Conservation (phyloP, 768 basidiomycete species). For the Russula griseocarnosa region DNA sequence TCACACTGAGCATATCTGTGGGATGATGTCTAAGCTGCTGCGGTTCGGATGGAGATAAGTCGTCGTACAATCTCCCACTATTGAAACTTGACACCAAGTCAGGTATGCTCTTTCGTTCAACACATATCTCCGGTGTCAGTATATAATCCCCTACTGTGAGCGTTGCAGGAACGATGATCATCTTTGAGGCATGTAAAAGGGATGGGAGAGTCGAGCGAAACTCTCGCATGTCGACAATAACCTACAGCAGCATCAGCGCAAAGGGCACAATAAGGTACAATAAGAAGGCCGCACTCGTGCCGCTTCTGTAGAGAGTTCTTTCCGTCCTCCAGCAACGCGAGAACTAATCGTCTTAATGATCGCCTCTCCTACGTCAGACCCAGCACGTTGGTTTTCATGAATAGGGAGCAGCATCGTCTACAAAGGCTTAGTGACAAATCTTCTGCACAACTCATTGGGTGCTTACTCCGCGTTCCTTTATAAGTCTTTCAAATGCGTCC, state of each 20-base stretch:
- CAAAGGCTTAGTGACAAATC: neutral
- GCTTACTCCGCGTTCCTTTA: conserved; percentile 85
- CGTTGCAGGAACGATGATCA: conserved; percentile 85
- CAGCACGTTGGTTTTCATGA: conserved; percentile 52
- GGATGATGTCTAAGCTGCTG: neutral
- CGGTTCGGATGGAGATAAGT: conserved; percentile 22
- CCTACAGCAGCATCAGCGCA: conserved; percentile 41
- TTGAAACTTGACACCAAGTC: conserved; percentile 93
- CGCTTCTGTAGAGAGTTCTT: conserved; percentile 59
- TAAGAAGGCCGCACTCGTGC: conserved; percentile 46
- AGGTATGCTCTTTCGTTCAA: conserved; percentile 91
- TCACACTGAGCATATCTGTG: conserved; percentile 94
- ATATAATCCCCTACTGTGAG: conserved; percentile 96
- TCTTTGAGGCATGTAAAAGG: conserved; percentile 73
- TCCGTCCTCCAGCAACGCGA: conserved; percentile 81
- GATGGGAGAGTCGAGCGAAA: conserved; percentile 92
- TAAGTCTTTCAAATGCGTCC: conserved; percentile 87
- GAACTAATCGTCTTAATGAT: conserved; percentile 79
- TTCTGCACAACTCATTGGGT: conserved; percentile 25
- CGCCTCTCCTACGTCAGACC: conserved; percentile 44
- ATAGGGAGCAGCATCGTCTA: conserved; percentile 91
- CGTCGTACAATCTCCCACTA: conserved; percentile 81
- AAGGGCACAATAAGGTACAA: too few species aligned
- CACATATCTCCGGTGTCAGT: conserved; percentile 89
- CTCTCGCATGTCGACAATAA: conserved; percentile 96